These are phyloP conservation scores for Candida buenavistaensis DNA, from an alignment of 1,139 yeast species.

Conservation along the genomic window DNA sequence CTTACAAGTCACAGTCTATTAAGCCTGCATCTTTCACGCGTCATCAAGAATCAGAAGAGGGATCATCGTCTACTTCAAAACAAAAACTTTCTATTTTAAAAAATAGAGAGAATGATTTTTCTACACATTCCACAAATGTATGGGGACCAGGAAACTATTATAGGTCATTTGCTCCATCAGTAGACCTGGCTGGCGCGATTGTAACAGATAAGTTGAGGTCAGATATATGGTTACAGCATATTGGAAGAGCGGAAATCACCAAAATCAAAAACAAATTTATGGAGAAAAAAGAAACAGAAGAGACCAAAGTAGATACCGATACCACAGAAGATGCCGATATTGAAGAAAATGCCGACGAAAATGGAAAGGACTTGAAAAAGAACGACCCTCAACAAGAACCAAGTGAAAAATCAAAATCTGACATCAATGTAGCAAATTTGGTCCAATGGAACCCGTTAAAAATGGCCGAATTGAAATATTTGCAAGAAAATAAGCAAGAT, in stretches of 20 bases:
- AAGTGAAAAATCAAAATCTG: constrained; percentile 9
- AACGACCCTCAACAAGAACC: constrained; percentile 7
- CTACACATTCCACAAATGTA: constrained; percentile 9
- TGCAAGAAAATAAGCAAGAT: constrained; percentile 27
- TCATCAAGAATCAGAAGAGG: constrained; percentile 9
- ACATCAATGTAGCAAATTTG: constrained; percentile 34
- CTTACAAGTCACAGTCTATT: constrained; percentile 40
- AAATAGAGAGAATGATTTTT: constrained; percentile 16
- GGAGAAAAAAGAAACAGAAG: constrained; percentile 11
- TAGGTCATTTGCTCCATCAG: constrained; percentile 75
- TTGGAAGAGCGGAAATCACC: constrained; percentile 57
- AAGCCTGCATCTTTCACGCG: constrained; percentile 28
- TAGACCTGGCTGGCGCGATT: constrained; percentile 71
- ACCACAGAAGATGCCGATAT: constrained; percentile 8
- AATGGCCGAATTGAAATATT: constrained; percentile 23
- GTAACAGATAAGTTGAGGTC: constrained; percentile 64
- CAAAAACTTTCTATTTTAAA: constrained; percentile 10
- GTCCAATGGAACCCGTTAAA: constrained; percentile 40
- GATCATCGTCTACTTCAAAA: constrained; percentile 2
- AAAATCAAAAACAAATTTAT: constrained; percentile 32
- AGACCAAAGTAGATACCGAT: constrained; percentile 15
- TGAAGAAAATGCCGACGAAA: constrained; percentile 8
- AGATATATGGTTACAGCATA: constrained; percentile 75
- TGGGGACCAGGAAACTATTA: constrained; percentile 46
- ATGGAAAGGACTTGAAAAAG: constrained; percentile 11